These are phyloP conservation scores for Pseudomicrostroma phylloplanum DNA, from an alignment of 1,284 basidiomycete genomes.

Conservation along the genomic window DNA sequence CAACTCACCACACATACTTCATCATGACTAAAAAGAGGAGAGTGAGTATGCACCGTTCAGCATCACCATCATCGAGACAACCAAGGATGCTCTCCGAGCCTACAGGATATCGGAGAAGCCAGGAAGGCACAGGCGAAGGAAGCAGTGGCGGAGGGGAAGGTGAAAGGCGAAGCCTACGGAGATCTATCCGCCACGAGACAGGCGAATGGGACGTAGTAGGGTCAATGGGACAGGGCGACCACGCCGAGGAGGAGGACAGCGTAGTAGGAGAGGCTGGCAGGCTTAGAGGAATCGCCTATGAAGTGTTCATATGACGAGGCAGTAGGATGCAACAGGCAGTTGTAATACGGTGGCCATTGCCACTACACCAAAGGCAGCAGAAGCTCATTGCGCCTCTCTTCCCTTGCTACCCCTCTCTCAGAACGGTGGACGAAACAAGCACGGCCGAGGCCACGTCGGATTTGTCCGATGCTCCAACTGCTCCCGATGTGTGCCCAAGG, in stretches of 20 bases:
- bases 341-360: background rate
- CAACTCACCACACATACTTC: background rate
- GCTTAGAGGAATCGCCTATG: background rate
- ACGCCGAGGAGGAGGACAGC: background rate
- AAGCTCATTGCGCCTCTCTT: background rate
- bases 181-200: too few species aligned
- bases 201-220: too few species aligned
- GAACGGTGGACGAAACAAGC: slow-evolving; percentile 55
- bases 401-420: background rate
- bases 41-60: background rate
- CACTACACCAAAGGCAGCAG: background rate
- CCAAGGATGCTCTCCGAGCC: too few species aligned
- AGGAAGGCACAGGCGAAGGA: too few species aligned
- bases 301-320: too few species aligned
- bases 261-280: background rate
- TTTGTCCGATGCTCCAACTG: slow-evolving; percentile 98
- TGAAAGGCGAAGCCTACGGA: too few species aligned
- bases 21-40: slow-evolving; percentile 3
- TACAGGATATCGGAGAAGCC: too few species aligned
- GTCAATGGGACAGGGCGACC: too few species aligned
- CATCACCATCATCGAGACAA: too few species aligned
- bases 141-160: too few species aligned
- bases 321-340: background rate
- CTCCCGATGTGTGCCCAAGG: slow-evolving; percentile 56
- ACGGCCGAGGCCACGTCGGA: slow-evolving; percentile 89